Base-by-base conservation (phyloP, 2,329 filamentous ascomycete genomes). In the Thelonectria discophora region DNA sequence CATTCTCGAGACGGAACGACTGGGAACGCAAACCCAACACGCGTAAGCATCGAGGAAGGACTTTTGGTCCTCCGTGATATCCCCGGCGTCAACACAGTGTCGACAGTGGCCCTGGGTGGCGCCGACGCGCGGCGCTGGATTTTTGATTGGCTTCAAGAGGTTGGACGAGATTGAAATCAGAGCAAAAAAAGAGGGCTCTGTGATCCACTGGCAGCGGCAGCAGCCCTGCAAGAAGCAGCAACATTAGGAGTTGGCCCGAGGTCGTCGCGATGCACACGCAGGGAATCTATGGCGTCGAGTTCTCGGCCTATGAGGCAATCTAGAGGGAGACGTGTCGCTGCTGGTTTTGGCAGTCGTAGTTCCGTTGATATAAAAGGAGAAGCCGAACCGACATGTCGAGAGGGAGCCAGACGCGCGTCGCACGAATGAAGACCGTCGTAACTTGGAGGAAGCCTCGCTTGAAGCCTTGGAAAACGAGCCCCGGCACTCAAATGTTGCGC, bases 251-350 rank as follows among this genome's bases (percentile, higher is more conserved):
- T 20, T 17, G 18, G 9, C 11, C 20, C 42, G 18, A 46, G 9
- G 17, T 18, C 15, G 17, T 18, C 15, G 34, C 7, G 34, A 21
- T 24, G 42, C 42, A 46, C 10, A 46, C 18, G 42, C 42, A 46
- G 42, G 42, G 42, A 24, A 46, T 46, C 42, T 46, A 46, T 46
- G 42, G 42, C 42, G 42, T 21, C 13, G 17, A 46, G 9, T 46
- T 24, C 21, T 24, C 12, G 21, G 2, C 42, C 6, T 10, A 46
- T 46, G 42, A 46, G 42, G 42, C 42, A 46, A 46, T 46, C 20
- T 5, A 18, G 21, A 20, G 18, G 42, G 18, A 24, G 42, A 21
- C 42, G 42, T 24, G 42, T 46, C 42, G 11, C 18, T n/a, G 11
- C 15, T 13, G 18, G 42, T 45, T 12, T 3, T 45, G 42, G 13